Evolutionary conservation across 2,329 filamentous ascomycete genomes (phyloP).

Genomic region (Fusarium sp.): DNA sequence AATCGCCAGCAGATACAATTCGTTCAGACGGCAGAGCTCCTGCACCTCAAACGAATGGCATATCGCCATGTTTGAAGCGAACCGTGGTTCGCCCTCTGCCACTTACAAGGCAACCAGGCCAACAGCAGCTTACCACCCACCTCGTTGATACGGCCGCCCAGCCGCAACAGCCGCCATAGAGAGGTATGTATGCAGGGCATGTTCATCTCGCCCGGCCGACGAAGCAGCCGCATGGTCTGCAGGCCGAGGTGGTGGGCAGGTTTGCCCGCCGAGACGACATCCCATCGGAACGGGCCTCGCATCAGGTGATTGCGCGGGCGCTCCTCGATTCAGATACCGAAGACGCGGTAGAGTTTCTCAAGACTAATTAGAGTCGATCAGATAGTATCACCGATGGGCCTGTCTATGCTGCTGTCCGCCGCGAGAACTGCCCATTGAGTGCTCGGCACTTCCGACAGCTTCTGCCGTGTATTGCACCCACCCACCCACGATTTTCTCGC

Average conservation of each 20-base stretch:
- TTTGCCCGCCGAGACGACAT: neutral
- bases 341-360: neutral
- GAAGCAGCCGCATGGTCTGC: neutral
- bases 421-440: neutral
- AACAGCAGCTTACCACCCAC: neutral
- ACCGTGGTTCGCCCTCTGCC: conserved; percentile 28
- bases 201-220: neutral
- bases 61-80: conserved; percentile 2
- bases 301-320: neutral
- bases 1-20: neutral
- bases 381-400: neutral
- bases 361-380: neutral
- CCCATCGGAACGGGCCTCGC: neutral
- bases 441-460: neutral
- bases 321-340: neutral
- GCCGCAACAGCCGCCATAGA: neutral
- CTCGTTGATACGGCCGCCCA: neutral
- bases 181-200: neutral
- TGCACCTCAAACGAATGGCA: conserved; percentile 17
- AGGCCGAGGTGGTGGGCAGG: neutral
- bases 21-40: neutral
- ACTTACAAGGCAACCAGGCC: neutral
- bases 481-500: neutral
- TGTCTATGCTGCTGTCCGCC: neutral
- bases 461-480: neutral